phyloP scores from a whole-genome alignment of 768 basidiomycete species.

The Rhizopogon vulgaris region DNA sequence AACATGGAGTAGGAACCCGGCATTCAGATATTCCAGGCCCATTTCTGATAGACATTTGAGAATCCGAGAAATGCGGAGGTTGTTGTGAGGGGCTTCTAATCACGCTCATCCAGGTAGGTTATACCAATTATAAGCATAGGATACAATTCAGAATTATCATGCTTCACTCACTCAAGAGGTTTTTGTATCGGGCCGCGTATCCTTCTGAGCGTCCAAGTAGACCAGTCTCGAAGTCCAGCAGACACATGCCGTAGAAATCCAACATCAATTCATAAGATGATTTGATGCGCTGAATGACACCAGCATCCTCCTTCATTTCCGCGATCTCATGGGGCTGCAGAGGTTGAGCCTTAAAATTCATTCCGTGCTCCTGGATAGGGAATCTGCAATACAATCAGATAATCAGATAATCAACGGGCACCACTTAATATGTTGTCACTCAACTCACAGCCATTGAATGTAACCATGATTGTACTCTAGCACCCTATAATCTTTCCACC shows the following conservation, averaged over 20 bases:
- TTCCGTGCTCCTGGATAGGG: conserved; percentile 67
- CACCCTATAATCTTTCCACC: conserved; percentile 54
- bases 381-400: conserved; percentile 36
- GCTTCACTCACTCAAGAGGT: conserved; percentile 55
- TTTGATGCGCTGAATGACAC: conserved; percentile 44
- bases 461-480: conserved; percentile 68
- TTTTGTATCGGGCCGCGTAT: conserved; percentile 50
- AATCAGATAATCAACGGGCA: neutral
- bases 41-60: conserved; percentile 70
- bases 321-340: conserved; percentile 60
- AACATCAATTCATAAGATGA: conserved; percentile 69
- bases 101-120: neutral
- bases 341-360: conserved; percentile 64
- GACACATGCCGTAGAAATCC: conserved; percentile 74
- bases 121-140: neutral
- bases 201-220: conserved; percentile 48
- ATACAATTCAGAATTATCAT: neutral
- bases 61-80: conserved; percentile 72
- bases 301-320: conserved; percentile 45
- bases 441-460: conserved; percentile 73
- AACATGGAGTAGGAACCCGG: conserved; percentile 64
- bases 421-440: neutral
- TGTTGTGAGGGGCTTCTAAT: conserved; percentile 64
- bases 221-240: conserved; percentile 53
- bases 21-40: conserved; percentile 56